Evolutionary conservation across 1,284 basidiomycete species (phyloP), one percentile per base, ranked within the genome.

Genomic region (Coniferiporia sulphurascens): DNA sequence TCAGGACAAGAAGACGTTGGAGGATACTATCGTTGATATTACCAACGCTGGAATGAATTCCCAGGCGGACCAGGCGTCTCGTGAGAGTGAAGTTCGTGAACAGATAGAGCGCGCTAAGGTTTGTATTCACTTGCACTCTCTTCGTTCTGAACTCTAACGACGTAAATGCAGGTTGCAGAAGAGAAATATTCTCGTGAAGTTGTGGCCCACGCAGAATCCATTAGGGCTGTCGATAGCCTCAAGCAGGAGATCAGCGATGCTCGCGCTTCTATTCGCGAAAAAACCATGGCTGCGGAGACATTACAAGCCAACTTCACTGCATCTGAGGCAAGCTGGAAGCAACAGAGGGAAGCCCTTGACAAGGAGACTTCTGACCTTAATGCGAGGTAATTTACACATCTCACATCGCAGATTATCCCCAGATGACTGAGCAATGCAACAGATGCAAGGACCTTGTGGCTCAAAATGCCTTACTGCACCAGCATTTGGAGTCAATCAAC

Each of bases 401-500:
- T 5, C 13, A 43, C 21, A 46, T 27, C 27, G 27, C 5, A 27
- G 5, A 27, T 27, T 51, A 1, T 43, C 43, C 27, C 56, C n/a
- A 51, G 46, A 41, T 41, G 2, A 8, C 27, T 27, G 27, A 27
- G 27, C 19, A 44, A 32, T 48, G 22, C 52, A 32, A 27, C 63
- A 92, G 91, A 27, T 85, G 79, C 68, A 84, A 87, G 66, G 92
- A 93, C 66, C 77, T 96, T 17, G 77, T 79, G 1, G 77, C 84
- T 27, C 93, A 95, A 69, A 96, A 95, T 69, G 72, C 78, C 7
- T 77, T 90, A 15, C 80, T 96, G 9, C 92, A 94, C 68, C 81
- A 88, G 61, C 92, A 95, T 67, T 82, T 96, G 15, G 93, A 95
- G 66, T 84, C 84, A n/a, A 86, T 94, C 63, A 93, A 83, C 65